Base-by-base conservation (phyloP, 495 filamentous ascomycete species). In the Immersiella caudata region DNA sequence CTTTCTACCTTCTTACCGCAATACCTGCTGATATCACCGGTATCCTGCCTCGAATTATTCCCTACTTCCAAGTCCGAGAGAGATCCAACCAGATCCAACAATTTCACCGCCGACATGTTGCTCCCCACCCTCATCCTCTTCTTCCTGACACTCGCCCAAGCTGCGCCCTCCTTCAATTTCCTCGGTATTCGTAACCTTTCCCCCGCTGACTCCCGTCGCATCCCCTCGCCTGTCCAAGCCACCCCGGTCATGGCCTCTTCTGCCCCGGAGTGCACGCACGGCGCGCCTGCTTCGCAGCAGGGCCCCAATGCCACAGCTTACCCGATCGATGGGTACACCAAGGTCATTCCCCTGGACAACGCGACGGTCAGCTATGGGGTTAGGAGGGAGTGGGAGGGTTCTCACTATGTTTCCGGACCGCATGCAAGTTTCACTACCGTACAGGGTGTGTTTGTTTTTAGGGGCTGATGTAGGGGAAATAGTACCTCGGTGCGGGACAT, bases 341-440 rank as follows among this genome's bases (percentile, higher is more conserved):
- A 46, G 40, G 40, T 46, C 5, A 2, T 46, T 5, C 40, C 40
- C 5, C 11, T 5, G 5, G 40, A 46, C 5, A 46, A 46, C 14
- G 9, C 6, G 11, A 46, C 40, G 6, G 40, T 46, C 5, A 18
- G 22, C 24, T 75, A 77, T 52, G 18, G 18, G 12, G 60, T 77
- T 11, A 26, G 62, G 11, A 7, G 51, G 57, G 61, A 64, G 14
- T 77, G 73, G 73, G 70, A 67, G 29, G 40, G 54, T 18, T 21
- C 58, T 9, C 75, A 77, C 27, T 69, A 61, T 25, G 25, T 77
- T 21, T 75, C 73, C 0, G 75, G 73, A 1, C 73, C 74, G 22
- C 75, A 77, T 36, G 71, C 72, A 36, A 52, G 68, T 69, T 22
- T 62, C 1, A 22, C 25, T n/a, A n/a, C n/a, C n/a, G n/a, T n/a